Evolutionary conservation across 2,329 filamentous ascomycete genomes (phyloP), one percentile per base, ranked within the genome.

Genomic region (Penicillium sp.): DNA sequence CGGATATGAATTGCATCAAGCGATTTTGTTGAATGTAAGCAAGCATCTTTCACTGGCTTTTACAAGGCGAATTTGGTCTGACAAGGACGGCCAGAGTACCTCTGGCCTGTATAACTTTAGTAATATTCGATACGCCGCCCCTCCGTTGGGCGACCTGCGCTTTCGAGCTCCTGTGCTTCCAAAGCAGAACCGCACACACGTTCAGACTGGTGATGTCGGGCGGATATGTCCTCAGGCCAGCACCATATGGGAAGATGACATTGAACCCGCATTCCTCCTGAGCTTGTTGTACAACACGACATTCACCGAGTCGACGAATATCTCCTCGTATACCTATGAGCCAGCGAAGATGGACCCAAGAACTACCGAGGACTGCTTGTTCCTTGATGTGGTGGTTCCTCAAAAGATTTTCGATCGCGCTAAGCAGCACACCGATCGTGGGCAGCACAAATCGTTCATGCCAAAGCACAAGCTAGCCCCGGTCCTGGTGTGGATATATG

Each of bases 71-170:
- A 5, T 10, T 19, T 2, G 5, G 13, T 37, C 58, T 60, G 33
- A 58, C 24, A 1, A 45, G 40, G 8, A 12, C 4, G 5, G 30
- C 22, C 33, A 70, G 68, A 65, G 37, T 35, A 74, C 79, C 0
- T 72, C 72, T n/a, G 72, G 75, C 24, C 76, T 81, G 64, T 86
- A 85, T 72, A 84, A 82, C 63, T 87, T 87, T 73, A 81, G 75
- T 56, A 86, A 87, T 66, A 85, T 87, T 63, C 80, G 84, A 47
- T 87, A 83, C 71, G 85, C 83, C 6, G 81, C 82, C 28, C 80
- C 85, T 15, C 85, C 85, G 1, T 63, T 83, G 2, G 84, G 82
- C 10, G 68, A 84, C 15, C 71, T 85, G 49, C 77, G 85, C 26
- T 87, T 85, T 65, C 77, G 77, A 19, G 79, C 80, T 33, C 84